Conservation (phyloP, 768 basidiomycete species). For the Lactarius psammicola region DNA sequence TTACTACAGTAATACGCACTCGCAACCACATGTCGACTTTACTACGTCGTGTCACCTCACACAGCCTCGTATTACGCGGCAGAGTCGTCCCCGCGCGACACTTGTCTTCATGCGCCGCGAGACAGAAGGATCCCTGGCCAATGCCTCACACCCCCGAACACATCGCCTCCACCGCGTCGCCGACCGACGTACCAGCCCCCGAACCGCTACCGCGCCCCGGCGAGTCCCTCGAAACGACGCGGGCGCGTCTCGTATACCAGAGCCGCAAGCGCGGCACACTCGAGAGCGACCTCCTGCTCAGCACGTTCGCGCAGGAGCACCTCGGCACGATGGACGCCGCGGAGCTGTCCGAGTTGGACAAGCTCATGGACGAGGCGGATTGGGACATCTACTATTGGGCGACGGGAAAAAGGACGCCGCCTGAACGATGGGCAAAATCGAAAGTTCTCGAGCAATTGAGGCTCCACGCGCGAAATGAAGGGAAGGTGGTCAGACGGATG, state of each 20-base stretch:
- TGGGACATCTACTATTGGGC: constrained; percentile 99
- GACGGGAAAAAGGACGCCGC: constrained; percentile 75
- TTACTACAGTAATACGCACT: no score
- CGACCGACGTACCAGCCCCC: constrained; percentile 49
- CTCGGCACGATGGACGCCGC: constrained; percentile 60
- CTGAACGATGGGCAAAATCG: constrained; percentile 69
- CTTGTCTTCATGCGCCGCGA: constrained; percentile 6
- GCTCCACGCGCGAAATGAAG: constrained; percentile 87
- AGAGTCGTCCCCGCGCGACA: neutral
- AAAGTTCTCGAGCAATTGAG: constrained; percentile 64
- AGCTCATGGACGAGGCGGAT: constrained; percentile 89
- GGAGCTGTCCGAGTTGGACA: constrained; percentile 88
- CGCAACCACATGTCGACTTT: constrained; percentile 2
- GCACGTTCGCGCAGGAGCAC: constrained; percentile 87
- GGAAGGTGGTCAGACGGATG: constrained; percentile 90
- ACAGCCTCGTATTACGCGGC: neutral
- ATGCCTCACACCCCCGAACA: constrained; percentile 77
- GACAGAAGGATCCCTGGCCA: constrained; percentile 62
- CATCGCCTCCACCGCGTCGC: constrained; percentile 57
- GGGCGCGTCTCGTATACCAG: constrained; percentile 90
- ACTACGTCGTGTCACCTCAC: constrained; percentile 2
- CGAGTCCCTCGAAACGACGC: constrained; percentile 63
- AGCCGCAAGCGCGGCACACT: constrained; percentile 92
- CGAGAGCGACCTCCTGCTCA: constrained; percentile 88
- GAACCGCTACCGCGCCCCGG: constrained; percentile 68